A percentile compares a stretch with the other conserved stretches of the same genome.
Conservation (phyloP, 2,329 filamentous ascomycete species). For the Phialocephala subalpina region DNA sequence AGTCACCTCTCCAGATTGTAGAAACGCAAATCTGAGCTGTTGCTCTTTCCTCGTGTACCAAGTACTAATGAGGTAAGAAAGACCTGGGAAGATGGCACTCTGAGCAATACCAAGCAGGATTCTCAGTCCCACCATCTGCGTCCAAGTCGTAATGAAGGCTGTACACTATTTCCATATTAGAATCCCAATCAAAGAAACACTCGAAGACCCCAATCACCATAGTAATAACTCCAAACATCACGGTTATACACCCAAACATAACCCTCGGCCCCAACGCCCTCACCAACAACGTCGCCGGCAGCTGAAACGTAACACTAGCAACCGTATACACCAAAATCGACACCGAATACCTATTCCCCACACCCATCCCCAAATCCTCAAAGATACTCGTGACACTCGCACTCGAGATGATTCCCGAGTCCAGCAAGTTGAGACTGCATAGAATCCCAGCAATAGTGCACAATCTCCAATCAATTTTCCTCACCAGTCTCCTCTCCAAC, state of each 20-base stretch:
- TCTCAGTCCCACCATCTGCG: constrained; percentile 73
- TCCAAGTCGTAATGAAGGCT: constrained; percentile 72
- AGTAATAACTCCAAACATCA: constrained; percentile 70
- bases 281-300: constrained; percentile 73
- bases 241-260: constrained; percentile 67
- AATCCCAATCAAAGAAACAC: neutral
- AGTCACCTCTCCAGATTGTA: constrained; percentile 71
- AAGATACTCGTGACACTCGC: constrained; percentile 75
- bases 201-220: constrained; percentile 45
- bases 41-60: constrained; percentile 45
- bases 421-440: constrained; percentile 73
- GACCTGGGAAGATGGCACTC: constrained; percentile 60
- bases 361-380: constrained; percentile 65
- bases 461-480: constrained; percentile 72
- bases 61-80: constrained; percentile 56
- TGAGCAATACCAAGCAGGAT: constrained; percentile 72
- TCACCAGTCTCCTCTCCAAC: constrained; percentile 56
- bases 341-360: constrained; percentile 71
- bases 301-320: constrained; percentile 71
- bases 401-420: constrained; percentile 72
- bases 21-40: constrained; percentile 66
- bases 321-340: constrained; percentile 79
- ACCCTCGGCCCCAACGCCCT: constrained; percentile 69
- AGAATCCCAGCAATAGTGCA: constrained; percentile 77
- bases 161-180: constrained; percentile 54